A percentile compares a stretch with the other conserved stretches of the same genome.
phyloP scores from a whole-genome alignment of 495 filamentous ascomycete species.

The Penicillium samsonianum region DNA sequence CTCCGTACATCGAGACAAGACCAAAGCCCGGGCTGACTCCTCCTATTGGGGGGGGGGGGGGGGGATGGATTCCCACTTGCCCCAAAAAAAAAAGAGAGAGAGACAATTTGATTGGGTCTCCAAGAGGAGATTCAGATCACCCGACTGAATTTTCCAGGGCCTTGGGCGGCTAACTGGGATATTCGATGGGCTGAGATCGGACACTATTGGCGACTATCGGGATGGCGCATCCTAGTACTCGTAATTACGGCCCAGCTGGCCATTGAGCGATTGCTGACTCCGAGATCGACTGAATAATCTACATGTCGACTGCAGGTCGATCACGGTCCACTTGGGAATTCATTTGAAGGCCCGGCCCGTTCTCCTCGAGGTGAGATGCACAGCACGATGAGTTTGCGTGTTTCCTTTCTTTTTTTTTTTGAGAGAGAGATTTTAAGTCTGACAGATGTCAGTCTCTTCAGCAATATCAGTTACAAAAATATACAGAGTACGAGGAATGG shows the following conservation, averaged over 20 bases:
- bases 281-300: constrained; percentile 20
- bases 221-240: constrained; percentile 24
- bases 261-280: constrained; percentile 13
- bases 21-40: constrained; percentile 1
- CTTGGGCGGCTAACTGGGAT: constrained; percentile 44
- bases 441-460: constrained; percentile 12
- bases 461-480: neutral
- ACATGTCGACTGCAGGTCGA: constrained; percentile 31
- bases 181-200: constrained; percentile 30
- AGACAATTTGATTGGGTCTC: constrained; percentile 3
- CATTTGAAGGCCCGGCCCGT: constrained; percentile 33
- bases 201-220: constrained; percentile 36
- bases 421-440: neutral
- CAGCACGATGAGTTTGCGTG: constrained; percentile 9
- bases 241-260: constrained; percentile 14
- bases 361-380: constrained; percentile 22
- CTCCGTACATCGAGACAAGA: neutral
- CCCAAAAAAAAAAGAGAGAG: constrained; percentile 2
- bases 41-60: neutral
- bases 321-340: constrained; percentile 32
- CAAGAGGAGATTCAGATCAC: constrained; percentile 23
- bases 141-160: constrained; percentile 31
- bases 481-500: neutral
- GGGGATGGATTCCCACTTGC: neutral
- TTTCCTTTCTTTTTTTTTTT: constrained; percentile 14